Conservation (phyloP, 2,329 filamentous ascomycete genomes). For the Cordyceps fumosorosea region DNA sequence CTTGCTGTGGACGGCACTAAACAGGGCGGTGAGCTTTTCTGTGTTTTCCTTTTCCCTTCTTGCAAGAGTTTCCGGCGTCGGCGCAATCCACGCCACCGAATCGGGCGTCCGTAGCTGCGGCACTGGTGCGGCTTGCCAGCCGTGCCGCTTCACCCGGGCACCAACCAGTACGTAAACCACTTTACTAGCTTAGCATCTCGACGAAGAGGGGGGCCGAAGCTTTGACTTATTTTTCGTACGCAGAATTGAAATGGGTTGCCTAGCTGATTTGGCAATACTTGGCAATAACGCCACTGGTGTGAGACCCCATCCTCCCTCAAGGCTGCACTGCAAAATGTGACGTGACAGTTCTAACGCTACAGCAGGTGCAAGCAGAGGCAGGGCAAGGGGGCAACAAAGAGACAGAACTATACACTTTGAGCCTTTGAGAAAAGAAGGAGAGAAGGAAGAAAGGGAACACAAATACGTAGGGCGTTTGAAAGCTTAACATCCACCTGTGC, state of each 20-base stretch:
- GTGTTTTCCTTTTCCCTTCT: no score
- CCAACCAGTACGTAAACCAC: constrained; percentile 1
- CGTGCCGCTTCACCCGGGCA: neutral
- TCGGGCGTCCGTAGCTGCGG: neutral
- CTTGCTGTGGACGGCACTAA: no score
- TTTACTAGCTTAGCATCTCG: no score
- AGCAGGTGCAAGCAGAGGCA: no score
- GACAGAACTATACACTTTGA: no score
- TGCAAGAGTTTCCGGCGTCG: neutral
- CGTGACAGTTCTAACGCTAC: neutral
- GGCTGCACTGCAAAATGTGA: neutral
- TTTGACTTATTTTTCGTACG: no score
- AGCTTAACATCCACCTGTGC: no score
- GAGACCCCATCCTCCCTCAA: neutral
- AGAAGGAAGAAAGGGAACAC: no score
- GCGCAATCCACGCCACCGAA: neutral
- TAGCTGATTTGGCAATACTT: neutral
- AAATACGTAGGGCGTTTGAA: no score
- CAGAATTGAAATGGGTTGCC: neutral
- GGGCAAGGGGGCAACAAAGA: neutral
- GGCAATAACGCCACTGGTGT: neutral
- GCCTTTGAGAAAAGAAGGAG: no score
- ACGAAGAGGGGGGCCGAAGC: no score
- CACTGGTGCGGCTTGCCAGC: neutral
- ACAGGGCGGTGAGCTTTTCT: neutral